Base-by-base conservation (phyloP, 2,329 filamentous ascomycete genomes). In the Exophiala lecanii-corni region DNA sequence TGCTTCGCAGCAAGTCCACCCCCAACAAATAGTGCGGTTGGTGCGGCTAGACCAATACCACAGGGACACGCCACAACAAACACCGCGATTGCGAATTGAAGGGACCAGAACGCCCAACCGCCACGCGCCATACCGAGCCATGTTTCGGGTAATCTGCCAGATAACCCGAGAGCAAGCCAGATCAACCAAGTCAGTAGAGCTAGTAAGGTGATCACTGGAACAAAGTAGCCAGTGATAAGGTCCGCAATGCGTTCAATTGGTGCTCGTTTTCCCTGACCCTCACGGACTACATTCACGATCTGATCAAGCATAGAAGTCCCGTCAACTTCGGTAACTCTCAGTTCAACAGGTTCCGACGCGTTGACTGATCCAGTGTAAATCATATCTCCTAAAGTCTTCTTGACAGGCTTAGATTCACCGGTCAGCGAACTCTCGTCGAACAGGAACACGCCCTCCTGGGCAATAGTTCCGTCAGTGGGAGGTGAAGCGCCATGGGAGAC, bases 401-500 rank as follows among this genome's bases (percentile, higher is more conserved):
- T 60, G 15, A 71, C 68, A 7, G 69, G 68, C 39, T 58, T 64
- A 1, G 71, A 71, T 57, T 74, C 71, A 44, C 71, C 71, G 1
- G 91, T 96, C 47, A 97, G 71, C 49, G 88, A 94, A 9, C 88
- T 89, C 62, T 97, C 91, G 58, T 96, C 88, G 57, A 96, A 95
- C 37, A 71, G 75, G 33, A 78, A 79, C 37, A 79, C 73, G 3
- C 78, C 81, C 2, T 66, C 64, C 16, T 67, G 59, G 2, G 58
- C 58, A 9, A 74, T 55, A 15, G 94, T 57, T 5, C 89, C 89
- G 59, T 96, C 91, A 4, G 84, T 87, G 1, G 91, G 86, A 0
- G 91, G 91, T 1, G 89, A 94, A 1, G 79, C 76, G 2, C 91
- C 91, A 46, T 89, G 80, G 2, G 81, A 77, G 2, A 97, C 76